These are phyloP conservation scores for Spatholobus suberectus DNA, from an alignment of 306 rosid genomes.

Conservation along the genomic window DNA sequence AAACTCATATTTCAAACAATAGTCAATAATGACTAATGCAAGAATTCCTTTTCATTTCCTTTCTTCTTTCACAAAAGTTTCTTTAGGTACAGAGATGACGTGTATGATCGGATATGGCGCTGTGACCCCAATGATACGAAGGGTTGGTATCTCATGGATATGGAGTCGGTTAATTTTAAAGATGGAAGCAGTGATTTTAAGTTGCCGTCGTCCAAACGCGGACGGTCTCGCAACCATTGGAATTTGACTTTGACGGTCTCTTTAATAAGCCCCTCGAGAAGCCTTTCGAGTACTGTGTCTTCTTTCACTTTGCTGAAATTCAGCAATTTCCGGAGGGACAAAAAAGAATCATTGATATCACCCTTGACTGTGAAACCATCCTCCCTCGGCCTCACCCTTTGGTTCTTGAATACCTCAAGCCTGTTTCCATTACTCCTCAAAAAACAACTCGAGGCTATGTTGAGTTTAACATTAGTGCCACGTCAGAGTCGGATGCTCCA, in stretches of 20 bases:
- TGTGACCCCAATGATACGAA: background rate
- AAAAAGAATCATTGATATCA: constrained; percentile 45
- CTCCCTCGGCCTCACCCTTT: no score
- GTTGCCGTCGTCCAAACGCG: constrained; percentile 10
- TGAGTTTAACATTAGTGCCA: no score
- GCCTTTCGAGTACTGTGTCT: constrained; percentile 5
- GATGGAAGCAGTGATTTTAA: background rate
- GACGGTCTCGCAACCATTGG: background rate
- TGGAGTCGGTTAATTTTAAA: background rate
- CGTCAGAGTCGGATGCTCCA: no score
- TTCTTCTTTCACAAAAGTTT: no score
- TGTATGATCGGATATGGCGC: constrained; percentile 11
- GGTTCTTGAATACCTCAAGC: no score
- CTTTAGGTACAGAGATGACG: constrained; percentile 22
- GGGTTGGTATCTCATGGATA: background rate
- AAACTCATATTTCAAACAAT: no score
- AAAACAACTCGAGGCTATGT: no score
- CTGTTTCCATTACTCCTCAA: no score
- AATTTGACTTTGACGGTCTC: background rate
- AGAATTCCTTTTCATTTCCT: no score
- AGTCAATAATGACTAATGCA: no score
- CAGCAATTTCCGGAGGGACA: constrained; percentile 29
- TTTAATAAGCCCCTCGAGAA: background rate
- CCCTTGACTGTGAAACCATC: no score
- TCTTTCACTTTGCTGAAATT: constrained; percentile 56